phyloP scores from a whole-genome alignment of 2,329 filamentous ascomycete species.

The Thyridium curvatum region DNA sequence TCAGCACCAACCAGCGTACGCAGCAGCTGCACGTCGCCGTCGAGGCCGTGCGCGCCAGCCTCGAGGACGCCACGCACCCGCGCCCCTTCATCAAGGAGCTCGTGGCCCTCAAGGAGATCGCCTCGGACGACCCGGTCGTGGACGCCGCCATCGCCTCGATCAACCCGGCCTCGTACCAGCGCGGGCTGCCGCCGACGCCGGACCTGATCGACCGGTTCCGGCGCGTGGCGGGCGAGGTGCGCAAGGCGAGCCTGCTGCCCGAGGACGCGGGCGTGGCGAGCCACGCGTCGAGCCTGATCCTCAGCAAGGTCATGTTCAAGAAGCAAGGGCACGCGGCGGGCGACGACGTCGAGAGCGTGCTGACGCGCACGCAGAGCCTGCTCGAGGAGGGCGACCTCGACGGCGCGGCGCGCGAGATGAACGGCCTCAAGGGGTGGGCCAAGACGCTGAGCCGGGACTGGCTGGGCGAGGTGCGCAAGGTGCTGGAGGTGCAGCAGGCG shows the following conservation, averaged over 20 bases:
- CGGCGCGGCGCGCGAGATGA: slow-evolving; percentile 90
- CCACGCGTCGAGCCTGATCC: slow-evolving; percentile 81
- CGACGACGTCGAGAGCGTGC: slow-evolving; percentile 87
- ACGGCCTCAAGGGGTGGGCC: slow-evolving; percentile 85
- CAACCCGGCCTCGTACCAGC: slow-evolving; percentile 89
- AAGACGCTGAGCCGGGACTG: slow-evolving; percentile 93
- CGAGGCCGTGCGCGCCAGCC: slow-evolving; percentile 80
- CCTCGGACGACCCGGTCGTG: slow-evolving; percentile 76
- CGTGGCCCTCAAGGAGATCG: slow-evolving; percentile 89
- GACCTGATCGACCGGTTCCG: slow-evolving; percentile 95
- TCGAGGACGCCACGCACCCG: slow-evolving; percentile 68
- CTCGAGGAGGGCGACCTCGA: slow-evolving; percentile 93
- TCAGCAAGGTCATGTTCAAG: slow-evolving; percentile 95
- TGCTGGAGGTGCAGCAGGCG: slow-evolving; percentile 92
- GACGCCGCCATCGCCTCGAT: slow-evolving; percentile 94
- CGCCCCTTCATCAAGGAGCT: slow-evolving; percentile 88
- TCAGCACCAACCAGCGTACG: slow-evolving; percentile 85
- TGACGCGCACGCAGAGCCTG: slow-evolving; percentile 81
- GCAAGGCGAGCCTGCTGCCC: slow-evolving; percentile 87
- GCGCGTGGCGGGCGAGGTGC: slow-evolving; percentile 82
- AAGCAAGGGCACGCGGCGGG: slow-evolving; percentile 81
- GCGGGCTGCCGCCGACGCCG: slow-evolving; percentile 74
- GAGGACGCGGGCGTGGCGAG: slow-evolving; percentile 92
- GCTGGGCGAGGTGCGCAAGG: slow-evolving; percentile 83
- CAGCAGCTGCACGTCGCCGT: slow-evolving; percentile 96